A percentile compares a stretch with the other conserved stretches of the same genome.
These are phyloP conservation scores for Arxiozyma slooffiae DNA, from an alignment of 1,139 yeast species.

Conservation along the genomic window DNA sequence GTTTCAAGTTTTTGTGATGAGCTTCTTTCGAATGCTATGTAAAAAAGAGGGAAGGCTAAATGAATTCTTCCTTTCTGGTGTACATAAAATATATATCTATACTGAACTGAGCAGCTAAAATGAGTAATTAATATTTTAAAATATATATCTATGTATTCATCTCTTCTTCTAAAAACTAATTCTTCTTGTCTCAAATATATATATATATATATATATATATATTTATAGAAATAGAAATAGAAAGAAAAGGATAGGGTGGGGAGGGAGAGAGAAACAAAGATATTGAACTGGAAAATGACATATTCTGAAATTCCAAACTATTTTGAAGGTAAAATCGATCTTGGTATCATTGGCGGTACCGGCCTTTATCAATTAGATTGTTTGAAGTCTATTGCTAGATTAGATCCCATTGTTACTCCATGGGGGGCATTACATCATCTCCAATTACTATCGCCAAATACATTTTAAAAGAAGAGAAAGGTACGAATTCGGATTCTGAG, in stretches of 20 bases:
- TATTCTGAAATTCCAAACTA: slow-evolving; percentile 26
- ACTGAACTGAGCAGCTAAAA: too few relatives aligned
- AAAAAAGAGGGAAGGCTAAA: too few relatives aligned
- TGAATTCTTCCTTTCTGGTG: too few relatives aligned
- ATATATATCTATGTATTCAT: too few relatives aligned
- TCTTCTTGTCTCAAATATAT: too few relatives aligned
- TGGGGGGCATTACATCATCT: slow-evolving; percentile 96
- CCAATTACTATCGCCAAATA: slow-evolving; percentile 75
- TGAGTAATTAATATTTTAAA: too few relatives aligned
- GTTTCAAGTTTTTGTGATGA: background rate
- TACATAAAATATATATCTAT: too few relatives aligned
- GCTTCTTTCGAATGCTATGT: too few relatives aligned
- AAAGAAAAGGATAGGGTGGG: too few relatives aligned
- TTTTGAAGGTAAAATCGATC: slow-evolving; percentile 51
- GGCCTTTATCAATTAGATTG: slow-evolving; percentile 87
- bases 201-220: too few relatives aligned
- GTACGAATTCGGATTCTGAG: background rate
- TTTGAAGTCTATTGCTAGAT: slow-evolving; percentile 73
- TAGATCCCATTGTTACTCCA: slow-evolving; percentile 75
- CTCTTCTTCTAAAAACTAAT: too few relatives aligned
- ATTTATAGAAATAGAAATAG: background rate
- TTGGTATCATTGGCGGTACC: slow-evolving; percentile 94
- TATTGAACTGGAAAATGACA: slow-evolving; percentile 12
- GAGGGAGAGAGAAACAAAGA: too few relatives aligned
- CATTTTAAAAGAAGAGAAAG: slow-evolving; percentile 36